Percentiles rank a stretch among this genome's conserved stretches.
These are phyloP conservation scores for Chaetomium cochliodes DNA, from an alignment of 495 filamentous ascomycete genomes.

Conservation along the genomic window DNA sequence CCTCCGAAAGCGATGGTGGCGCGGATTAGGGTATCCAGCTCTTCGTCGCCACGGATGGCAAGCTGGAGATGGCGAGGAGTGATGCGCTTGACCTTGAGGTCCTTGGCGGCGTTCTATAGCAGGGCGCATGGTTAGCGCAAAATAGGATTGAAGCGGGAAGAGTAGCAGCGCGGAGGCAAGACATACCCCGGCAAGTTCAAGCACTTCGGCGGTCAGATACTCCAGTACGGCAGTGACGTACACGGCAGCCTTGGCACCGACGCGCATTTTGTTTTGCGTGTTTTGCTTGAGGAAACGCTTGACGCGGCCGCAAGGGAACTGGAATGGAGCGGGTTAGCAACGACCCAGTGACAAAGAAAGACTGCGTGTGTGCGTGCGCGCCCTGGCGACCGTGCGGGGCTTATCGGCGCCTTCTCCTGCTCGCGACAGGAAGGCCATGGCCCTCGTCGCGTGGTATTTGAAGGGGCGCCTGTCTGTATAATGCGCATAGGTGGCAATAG, in stretches of 20 bases:
- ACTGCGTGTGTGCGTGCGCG: not conserved
- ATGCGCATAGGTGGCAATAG: not conserved
- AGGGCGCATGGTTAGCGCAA: slow-evolving; percentile 13
- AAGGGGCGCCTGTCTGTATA: not conserved
- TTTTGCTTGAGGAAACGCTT: slow-evolving; percentile 99
- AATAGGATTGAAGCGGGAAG: slow-evolving; percentile 6
- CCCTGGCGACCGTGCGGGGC: slow-evolving; percentile 5
- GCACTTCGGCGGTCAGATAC: slow-evolving; percentile 97
- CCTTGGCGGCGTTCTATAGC: slow-evolving; percentile 85
- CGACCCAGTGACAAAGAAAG: not conserved
- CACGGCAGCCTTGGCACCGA: slow-evolving; percentile 96
- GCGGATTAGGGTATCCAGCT: slow-evolving; percentile 94
- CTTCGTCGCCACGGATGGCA: slow-evolving; percentile 97
- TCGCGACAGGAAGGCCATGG: not conserved
- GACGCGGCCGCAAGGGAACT: slow-evolving; percentile 99
- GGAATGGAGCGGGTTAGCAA: slow-evolving; percentile 38
- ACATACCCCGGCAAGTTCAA: slow-evolving; percentile 86
- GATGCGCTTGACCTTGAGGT: slow-evolving; percentile 99
- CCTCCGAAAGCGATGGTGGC: slow-evolving; percentile 98
- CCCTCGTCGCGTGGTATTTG: slow-evolving; percentile 1
- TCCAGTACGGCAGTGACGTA: slow-evolving; percentile 98
- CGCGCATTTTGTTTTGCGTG: slow-evolving; percentile 99
- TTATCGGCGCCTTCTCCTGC: not conserved
- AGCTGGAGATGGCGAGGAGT: slow-evolving; percentile 97
- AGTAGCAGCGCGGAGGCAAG: slow-evolving; percentile 11